Conservation (phyloP, 768 basidiomycete species). For the Tubosaeta brunneosetosa region DNA sequence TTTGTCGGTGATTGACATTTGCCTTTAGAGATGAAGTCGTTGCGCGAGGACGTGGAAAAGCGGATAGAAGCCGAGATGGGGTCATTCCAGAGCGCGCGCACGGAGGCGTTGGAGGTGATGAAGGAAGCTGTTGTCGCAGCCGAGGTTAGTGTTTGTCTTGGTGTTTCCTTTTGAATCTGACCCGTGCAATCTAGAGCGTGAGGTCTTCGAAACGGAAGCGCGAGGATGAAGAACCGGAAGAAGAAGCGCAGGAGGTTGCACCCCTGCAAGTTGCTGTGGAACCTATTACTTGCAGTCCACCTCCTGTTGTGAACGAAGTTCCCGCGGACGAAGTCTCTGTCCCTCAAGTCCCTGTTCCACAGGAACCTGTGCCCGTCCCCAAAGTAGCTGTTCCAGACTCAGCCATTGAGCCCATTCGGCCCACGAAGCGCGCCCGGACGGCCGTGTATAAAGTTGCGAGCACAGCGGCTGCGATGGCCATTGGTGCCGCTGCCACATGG, state of each 20-base stretch:
- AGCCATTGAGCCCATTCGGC: constrained; percentile 15
- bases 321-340: not conserved
- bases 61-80: constrained; percentile 46
- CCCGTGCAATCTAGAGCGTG: constrained; percentile 23
- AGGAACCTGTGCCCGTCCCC: not conserved
- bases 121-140: constrained; percentile 33
- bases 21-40: constrained; percentile 39
- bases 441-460: constrained; percentile 40
- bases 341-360: constrained; percentile 4
- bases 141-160: constrained; percentile 23
- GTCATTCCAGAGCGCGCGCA: constrained; percentile 38
- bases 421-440: constrained; percentile 44
- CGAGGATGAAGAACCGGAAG: constrained; percentile 34
- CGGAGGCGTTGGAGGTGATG: constrained; percentile 36
- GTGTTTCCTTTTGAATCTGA: constrained; percentile 15
- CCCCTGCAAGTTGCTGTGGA: not conserved
- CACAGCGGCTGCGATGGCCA: constrained; percentile 56
- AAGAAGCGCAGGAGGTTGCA: not conserved
- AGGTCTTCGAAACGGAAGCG: constrained; percentile 64
- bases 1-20: not conserved
- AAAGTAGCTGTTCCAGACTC: not conserved
- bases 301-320: not conserved
- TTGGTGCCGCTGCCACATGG: constrained; percentile 73
- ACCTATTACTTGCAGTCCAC: not conserved
- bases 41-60: constrained; percentile 40